Evolutionary conservation across 73 alveolate genomes (phyloP), one percentile per base, ranked within the genome.

Genomic region (Durusdinium trenchii): DNA sequence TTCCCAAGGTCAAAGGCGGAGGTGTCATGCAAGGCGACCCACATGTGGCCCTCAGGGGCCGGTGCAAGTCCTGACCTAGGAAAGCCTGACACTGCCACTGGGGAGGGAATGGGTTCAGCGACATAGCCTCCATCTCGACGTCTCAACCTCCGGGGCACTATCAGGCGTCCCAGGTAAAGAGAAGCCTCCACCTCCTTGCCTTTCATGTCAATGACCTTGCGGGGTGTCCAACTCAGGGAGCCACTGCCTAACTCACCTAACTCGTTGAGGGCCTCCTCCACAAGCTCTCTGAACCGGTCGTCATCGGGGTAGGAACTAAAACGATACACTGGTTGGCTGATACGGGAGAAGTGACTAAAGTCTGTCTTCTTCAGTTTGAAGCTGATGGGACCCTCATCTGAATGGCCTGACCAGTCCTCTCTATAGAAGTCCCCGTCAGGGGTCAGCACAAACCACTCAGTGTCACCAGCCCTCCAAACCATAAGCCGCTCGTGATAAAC

Each of bases 241-340:
- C 54, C n/a, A 48, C 1, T 43, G 9, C 38, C 52, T 0, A 20
- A 16, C 54, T 20, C 35, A 30, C 52, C 52, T 30, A 45, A 6
- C 64, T 78, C 89, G 36, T 43, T 43, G 42, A 78, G 40, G 23
- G 89, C 89, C 36, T 10, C 28, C 43, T 43, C 40, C 12, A 78
- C 62, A 46, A 43, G 52, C 36, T 26, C 62, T 62, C 61, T 40
- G 61, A 78, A 38, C 64, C 45, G 64, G 36, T 40, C 89, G 6
- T 78, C 89, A 5, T 60, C 45, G 30, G 52, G 52, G 52, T 43
- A 42, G 35, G 62, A 0, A 9, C 36, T 6, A 6, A 78, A 78
- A 38, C 62, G 50, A 40, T 78, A 78, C 89, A 78, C 89, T 6
- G 89, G 89, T 23, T 42, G 61, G 14, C 89, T 28, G 52, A 78